A percentile compares a stretch with the other conserved stretches of the same genome.
phyloP scores from a whole-genome alignment of 495 filamentous ascomycete genomes.

The Cercophora samala region DNA sequence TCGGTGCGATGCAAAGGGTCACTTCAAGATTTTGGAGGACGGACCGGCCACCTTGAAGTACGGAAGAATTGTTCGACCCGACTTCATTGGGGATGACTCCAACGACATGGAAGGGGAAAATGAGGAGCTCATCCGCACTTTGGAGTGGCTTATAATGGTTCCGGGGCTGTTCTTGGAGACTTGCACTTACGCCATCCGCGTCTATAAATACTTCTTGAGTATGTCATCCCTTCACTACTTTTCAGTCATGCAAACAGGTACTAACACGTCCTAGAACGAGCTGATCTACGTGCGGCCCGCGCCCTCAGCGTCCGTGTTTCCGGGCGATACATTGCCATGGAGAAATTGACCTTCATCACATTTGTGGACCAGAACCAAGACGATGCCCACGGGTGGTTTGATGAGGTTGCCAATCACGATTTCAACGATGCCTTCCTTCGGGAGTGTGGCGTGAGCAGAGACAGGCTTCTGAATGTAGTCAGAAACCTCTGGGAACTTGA shows the following conservation, averaged over 20 bases:
- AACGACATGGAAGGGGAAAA: constrained; percentile 54
- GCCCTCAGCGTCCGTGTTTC: constrained; percentile 52
- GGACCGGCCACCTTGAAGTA: constrained; percentile 44
- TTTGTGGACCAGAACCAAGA: constrained; percentile 23
- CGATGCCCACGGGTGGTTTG: constrained; percentile 41
- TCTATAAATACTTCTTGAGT: constrained; percentile 75
- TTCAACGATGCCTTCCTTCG: constrained; percentile 37
- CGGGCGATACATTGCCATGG: constrained; percentile 41
- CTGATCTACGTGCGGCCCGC: constrained; percentile 63
- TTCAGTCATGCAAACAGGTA: constrained; percentile 21
- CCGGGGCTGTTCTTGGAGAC: constrained; percentile 69
- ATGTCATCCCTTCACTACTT: constrained; percentile 32
- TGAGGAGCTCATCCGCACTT: constrained; percentile 66
- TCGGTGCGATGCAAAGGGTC: constrained; percentile 34
- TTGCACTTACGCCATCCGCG: constrained; percentile 59
- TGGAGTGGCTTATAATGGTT: constrained; percentile 80
- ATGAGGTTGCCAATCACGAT: constrained; percentile 35
- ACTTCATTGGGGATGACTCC: constrained; percentile 62
- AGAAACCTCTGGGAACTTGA: constrained; percentile 72
- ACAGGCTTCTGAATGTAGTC: constrained; percentile 51
- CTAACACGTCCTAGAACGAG: constrained; percentile 41
- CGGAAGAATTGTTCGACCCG: constrained; percentile 52
- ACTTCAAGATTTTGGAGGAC: constrained; percentile 50
- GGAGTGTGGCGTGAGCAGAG: constrained; percentile 32
- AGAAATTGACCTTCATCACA: constrained; percentile 31